These are phyloP conservation scores for Pontederia paniculata DNA, from an alignment of 176 grass and related monocot genomes.

Conservation along the genomic window DNA sequence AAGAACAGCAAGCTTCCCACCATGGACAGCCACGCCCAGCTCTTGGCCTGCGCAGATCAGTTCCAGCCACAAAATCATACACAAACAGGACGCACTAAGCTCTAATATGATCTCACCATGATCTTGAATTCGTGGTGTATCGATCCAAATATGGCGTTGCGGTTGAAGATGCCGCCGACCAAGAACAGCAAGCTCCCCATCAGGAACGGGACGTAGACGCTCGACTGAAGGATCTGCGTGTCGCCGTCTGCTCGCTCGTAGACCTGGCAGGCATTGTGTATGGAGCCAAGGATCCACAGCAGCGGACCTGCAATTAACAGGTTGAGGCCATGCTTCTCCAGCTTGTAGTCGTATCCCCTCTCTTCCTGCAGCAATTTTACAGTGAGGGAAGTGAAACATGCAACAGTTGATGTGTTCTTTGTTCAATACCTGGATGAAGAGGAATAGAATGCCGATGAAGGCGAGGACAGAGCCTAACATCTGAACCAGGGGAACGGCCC, in stretches of 20 bases:
- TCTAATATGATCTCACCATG: slow-evolving; percentile 8
- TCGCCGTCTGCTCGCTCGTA: slow-evolving; percentile 68
- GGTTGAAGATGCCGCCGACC: slow-evolving; percentile 34
- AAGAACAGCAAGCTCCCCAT: slow-evolving; percentile 74
- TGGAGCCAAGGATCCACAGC: slow-evolving; percentile 50
- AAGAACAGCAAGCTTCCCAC: slow-evolving; percentile 54
- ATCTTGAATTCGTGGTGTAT: neutral
- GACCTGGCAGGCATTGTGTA: slow-evolving; percentile 62
- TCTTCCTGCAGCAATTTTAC: slow-evolving; percentile 9
- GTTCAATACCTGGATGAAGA: slow-evolving; percentile 26
- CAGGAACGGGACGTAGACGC: slow-evolving; percentile 56
- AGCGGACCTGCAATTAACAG: slow-evolving; percentile 43
- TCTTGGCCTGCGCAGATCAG: slow-evolving; percentile 15
- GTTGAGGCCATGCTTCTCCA: slow-evolving; percentile 27
- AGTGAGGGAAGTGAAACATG: neutral
- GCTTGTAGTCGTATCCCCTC: neutral
- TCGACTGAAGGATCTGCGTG: slow-evolving; percentile 69
- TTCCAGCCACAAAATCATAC: neutral
- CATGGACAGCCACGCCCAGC: slow-evolving; percentile 45
- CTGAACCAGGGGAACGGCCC: slow-evolving; percentile 51
- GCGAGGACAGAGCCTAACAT: slow-evolving; percentile 29
- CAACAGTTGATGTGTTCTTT: neutral
- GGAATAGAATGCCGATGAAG: slow-evolving; percentile 25
- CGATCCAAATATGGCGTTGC: neutral
- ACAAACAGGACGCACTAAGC: neutral